Evolutionary conservation across 257 asterid genomes (phyloP), one percentile per base, ranked within the genome.

Genomic region (Solanum infundibuliforme): DNA sequence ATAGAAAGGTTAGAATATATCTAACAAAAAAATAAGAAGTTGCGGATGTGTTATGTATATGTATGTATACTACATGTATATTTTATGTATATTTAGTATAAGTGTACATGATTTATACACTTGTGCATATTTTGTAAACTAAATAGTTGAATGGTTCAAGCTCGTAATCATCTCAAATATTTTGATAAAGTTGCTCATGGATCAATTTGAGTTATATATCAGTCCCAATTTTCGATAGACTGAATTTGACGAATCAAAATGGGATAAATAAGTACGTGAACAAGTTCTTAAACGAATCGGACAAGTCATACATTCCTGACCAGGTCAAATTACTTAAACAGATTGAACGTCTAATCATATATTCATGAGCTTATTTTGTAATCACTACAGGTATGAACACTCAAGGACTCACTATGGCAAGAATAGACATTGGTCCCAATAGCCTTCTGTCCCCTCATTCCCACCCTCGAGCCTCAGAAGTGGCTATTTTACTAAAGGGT

Each of bases 391-490:
- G 85, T 77, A 83, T 91, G 12, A 95, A 94, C 91, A 93, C 97
- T 6, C 88, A 93, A 16, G 98, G 98, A 13, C 39, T 94, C 87
- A 83, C 89, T 91, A 88, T 94, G 95, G 98, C 94, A 1, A 90
- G 98, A 1, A 36, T 90, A 2, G 97, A 94, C 86, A 88, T 94
- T 1, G 95, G 90, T 12, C 89, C 88, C 0, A 88, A 90, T 11
- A 93, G 90, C 0, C 90, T 95, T 1, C 93, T 94, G 27, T 94
- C 98, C 1, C 95, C 92, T 3, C 98, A 95, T 76, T 89, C 95
- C 23, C 98, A 94, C 88, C 98, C 96, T 4, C 87, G 98, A 89
- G 98, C 97, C 8, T 91, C 98, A 2, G 96, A 94, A 72, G 88
- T 94, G 66, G 85, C 90, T 84, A 95, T 93, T 84, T 69, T 95